A percentile compares a stretch with the other conserved stretches of the same genome.
Evolutionary conservation across 192 early-diverging fungal species (phyloP).

Genomic region (Glomus cerebriforme): DNA sequence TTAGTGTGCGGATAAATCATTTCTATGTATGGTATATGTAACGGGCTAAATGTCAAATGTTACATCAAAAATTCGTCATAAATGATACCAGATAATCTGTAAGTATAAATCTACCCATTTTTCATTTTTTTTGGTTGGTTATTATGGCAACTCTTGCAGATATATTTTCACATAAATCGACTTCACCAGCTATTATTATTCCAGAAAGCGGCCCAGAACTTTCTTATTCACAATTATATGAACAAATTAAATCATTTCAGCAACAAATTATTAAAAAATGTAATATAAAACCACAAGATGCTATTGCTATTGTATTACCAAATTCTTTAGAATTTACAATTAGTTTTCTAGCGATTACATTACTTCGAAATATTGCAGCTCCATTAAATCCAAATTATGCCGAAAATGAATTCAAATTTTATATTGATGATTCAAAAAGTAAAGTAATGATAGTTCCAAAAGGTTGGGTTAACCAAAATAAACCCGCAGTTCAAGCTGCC

Average conservation of each 20-base stretch:
- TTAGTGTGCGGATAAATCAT: too few species aligned
- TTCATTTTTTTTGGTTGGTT: neutral
- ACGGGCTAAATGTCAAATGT: too few species aligned
- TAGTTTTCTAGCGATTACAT: slow-evolving; percentile 65
- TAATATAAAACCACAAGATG: slow-evolving; percentile 22
- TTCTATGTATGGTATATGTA: too few species aligned
- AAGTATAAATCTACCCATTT: too few species aligned
- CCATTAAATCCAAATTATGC: slow-evolving; percentile 74
- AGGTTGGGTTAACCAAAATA: slow-evolving; percentile 45
- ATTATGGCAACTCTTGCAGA: slow-evolving; percentile 33
- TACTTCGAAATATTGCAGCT: slow-evolving; percentile 64
- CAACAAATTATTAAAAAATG: slow-evolving; percentile 30
- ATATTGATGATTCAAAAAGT: slow-evolving; percentile 69
- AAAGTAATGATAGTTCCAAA: slow-evolving; percentile 65
- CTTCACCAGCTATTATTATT: slow-evolving; percentile 41
- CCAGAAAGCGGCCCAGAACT: slow-evolving; percentile 33
- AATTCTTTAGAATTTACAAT: slow-evolving; percentile 70
- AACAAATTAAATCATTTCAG: slow-evolving; percentile 36
- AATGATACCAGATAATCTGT: too few species aligned
- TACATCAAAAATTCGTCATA: too few species aligned
- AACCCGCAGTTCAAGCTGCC: slow-evolving; percentile 61
- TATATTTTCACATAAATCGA: slow-evolving; percentile 34
- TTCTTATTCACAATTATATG: slow-evolving; percentile 33
- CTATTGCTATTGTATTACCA: slow-evolving; percentile 60
- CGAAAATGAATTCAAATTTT: slow-evolving; percentile 72